These are phyloP conservation scores for Omphalotus olearius DNA, from an alignment of 1,284 basidiomycete species.

Conservation along the genomic window DNA sequence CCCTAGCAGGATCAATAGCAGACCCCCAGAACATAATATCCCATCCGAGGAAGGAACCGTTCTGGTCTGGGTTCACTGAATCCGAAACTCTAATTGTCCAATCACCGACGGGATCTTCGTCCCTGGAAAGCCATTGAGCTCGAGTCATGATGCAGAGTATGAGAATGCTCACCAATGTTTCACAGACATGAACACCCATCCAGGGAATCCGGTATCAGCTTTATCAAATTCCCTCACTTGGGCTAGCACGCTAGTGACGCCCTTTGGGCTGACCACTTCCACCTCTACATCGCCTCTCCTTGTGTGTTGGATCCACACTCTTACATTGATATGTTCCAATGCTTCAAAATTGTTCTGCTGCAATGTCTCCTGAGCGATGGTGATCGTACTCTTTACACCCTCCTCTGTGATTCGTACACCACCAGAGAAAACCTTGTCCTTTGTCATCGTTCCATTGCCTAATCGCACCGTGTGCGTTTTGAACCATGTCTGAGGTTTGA, in stretches of 20 bases:
- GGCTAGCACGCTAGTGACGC: slow-evolving; percentile 84
- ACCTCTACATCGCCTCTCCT: slow-evolving; percentile 92
- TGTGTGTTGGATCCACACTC: slow-evolving; percentile 89
- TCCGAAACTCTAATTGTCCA: slow-evolving; percentile 91
- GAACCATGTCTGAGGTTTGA: slow-evolving; percentile 95
- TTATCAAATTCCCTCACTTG: slow-evolving; percentile 69
- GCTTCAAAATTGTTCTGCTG: slow-evolving; percentile 76
- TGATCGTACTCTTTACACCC: slow-evolving; percentile 60
- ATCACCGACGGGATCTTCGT: slow-evolving; percentile 84
- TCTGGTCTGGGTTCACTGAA: slow-evolving; percentile 50
- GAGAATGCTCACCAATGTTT: slow-evolving; percentile 83
- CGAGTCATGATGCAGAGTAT: not conserved
- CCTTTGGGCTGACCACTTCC: slow-evolving; percentile 84
- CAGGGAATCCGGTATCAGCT: slow-evolving; percentile 73
- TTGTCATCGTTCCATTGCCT: slow-evolving; percentile 55
- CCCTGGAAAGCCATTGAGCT: slow-evolving; percentile 52
- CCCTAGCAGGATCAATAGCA: slow-evolving; percentile 67
- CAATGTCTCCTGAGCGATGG: slow-evolving; percentile 72
- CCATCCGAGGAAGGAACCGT: slow-evolving; percentile 89
- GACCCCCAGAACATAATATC: slow-evolving; percentile 92
- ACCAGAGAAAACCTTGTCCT: slow-evolving; percentile 54
- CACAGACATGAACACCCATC: slow-evolving; percentile 97
- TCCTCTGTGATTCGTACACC: slow-evolving; percentile 63
- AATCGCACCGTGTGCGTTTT: slow-evolving; percentile 71
- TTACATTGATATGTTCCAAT: slow-evolving; percentile 91